Evolutionary conservation across 305 asterid species (phyloP), one percentile per base, ranked within the genome.

Genomic region (Fraxinus platypoda): DNA sequence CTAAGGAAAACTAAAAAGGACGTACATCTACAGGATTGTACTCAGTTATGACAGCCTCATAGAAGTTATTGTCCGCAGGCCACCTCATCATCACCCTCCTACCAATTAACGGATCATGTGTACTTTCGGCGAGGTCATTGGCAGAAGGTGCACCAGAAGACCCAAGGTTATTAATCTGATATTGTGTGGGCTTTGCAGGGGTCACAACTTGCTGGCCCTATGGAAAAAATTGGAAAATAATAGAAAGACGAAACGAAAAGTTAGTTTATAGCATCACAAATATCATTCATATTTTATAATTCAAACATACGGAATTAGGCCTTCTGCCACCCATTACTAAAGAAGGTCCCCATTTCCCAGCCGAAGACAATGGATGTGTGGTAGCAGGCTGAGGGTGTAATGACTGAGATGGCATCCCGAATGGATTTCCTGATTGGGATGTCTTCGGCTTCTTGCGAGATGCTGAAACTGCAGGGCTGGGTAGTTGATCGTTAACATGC

Each of bases 11-110:
- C 25, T 9, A 74, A 68, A 80, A 41, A 21, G 81, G n/a, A 87
- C 93, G 80, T 88, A 96, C 99, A 87, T 96, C 97, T 37, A 83
- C 87, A 64, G 97, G 92, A 78, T 93, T 92, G 85, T 91, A 94
- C 76, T 92, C 93, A 81, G 87, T 87, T 86, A 94, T 91, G 83
- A 91, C 82, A 81, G 99, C 99, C 93, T 94, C 97, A 77, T 94
- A 96, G 82, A 96, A 96, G 86, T 93, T 94, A 84, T 90, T 93
- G 91, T 96, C 99, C 3, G 87, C 95, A 49, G 98, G 98, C 98
- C 97, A 94, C 88, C 97, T 91, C 78, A 93, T 93, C 98, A 92
- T 92, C 89, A 96, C 98, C 85, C 92, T 94, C 87, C 97, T 90
- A 82, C 98, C 98, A 74, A 94, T 78, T 74, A 93, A 82, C 23